Conservation (phyloP, 371 early-diverging fungal genomes). For the Apophysomyces elegans region DNA sequence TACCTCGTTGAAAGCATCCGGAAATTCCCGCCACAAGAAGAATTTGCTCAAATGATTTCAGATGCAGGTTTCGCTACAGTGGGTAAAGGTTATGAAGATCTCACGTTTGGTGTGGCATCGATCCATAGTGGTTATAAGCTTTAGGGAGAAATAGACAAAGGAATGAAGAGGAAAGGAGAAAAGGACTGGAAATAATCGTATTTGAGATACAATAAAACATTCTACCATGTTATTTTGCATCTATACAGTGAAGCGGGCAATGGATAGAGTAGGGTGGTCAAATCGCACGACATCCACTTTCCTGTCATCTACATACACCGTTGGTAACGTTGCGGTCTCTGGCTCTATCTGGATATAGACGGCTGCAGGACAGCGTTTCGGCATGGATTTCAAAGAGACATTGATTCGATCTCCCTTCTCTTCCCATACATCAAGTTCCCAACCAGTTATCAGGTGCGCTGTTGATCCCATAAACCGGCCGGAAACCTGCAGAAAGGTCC, state of each 20-base stretch:
- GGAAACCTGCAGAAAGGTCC: conserved; percentile 23
- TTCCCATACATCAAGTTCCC: conserved; percentile 29
- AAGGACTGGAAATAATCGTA: background rate
- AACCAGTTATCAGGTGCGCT: conserved; percentile 37
- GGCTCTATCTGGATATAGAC: conserved; percentile 7
- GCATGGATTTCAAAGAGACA: conserved; percentile 22
- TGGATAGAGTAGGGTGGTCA: background rate
- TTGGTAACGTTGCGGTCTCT: conserved; percentile 16
- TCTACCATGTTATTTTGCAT: background rate
- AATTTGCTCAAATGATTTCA: conserved; percentile 89
- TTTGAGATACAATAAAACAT: background rate
- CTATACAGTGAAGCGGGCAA: background rate
- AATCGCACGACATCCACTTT: conserved; percentile 15
- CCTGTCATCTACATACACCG: conserved; percentile 25
- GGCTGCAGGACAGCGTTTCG: background rate
- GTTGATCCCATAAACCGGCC: conserved; percentile 35
- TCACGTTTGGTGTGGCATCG: conserved; percentile 97
- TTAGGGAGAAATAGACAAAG: conserved; percentile 11
- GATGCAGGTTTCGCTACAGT: conserved; percentile 91
- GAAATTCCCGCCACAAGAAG: conserved; percentile 90
- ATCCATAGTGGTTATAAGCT: conserved; percentile 63
- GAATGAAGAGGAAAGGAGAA: background rate
- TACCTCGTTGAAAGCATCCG: conserved; percentile 98
- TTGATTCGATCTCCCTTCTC: conserved; percentile 15
- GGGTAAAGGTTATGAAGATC: conserved; percentile 89